Base-by-base conservation (phyloP, 2,329 filamentous ascomycete species). In the Fusarium hainanense region DNA sequence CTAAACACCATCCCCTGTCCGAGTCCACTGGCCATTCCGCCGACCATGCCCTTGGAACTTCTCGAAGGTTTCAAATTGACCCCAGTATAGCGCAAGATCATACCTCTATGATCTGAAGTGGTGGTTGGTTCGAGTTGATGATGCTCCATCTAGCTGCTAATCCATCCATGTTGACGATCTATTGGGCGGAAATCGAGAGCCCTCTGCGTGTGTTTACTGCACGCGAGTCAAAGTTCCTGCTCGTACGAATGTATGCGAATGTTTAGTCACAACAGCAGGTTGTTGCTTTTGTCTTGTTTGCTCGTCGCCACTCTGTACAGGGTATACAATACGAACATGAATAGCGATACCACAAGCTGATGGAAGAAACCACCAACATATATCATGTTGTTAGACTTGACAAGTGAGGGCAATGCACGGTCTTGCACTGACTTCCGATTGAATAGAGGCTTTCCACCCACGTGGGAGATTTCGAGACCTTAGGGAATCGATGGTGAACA, bases 11-110 rank as follows among this genome's bases (percentile, higher is more conserved):
- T 46, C 60, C 73, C 73, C 62, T 74, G 73, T 58, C 58, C 37
- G 52, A 21, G 54, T 50, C 59, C 60, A 72, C 60, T 71, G 63
- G 56, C 48, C 63, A 72, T 75, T 75, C 73, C 72, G 69, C 73
- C 68, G 74, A 75, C 73, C 74, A 75, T 75, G 72, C 68, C 74
- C 74, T 72, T 75, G 74, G 74, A 72, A 72, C 72, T 75, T 75
- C 74, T 73, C 68, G 74, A 75, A 75, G 73, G 74, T 75, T 75
- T 75, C 72, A 74, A 62, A 66, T 66, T 55, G 49, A 44, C 64
- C 62, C 69, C 60, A 71, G 70, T 71, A 74, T 74, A 68, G 68
- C 59, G 73, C 70, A 63, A 75, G 72, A 75, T 74, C 73, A 75
- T 58, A 62, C 59, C 66, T 69, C 58, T 58, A 69, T 70, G 61